Conservation (phyloP, 2,329 filamentous ascomycete species). For the Xylariaceae sp. region DNA sequence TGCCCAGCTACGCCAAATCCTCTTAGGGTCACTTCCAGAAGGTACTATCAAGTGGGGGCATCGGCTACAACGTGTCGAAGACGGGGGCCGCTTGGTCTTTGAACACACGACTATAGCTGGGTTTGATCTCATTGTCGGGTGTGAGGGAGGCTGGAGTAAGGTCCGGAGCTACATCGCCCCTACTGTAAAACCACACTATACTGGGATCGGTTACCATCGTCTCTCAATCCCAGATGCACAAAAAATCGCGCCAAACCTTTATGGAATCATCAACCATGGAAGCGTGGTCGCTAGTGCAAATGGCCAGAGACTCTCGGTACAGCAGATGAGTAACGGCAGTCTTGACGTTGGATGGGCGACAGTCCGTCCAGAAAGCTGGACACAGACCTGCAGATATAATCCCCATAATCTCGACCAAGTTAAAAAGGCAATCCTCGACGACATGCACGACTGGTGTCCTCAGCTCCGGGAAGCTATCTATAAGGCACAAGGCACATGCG, state of each 20-base stretch:
- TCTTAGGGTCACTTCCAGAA: slow-evolving; percentile 48
- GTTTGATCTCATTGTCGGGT: slow-evolving; percentile 44
- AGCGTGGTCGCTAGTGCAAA: slow-evolving; percentile 48
- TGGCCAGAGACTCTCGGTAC: slow-evolving; percentile 44
- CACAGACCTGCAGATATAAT: slow-evolving; percentile 48
- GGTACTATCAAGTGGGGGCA: slow-evolving; percentile 51
- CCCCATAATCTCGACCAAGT: slow-evolving; percentile 42
- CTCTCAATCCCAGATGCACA: slow-evolving; percentile 46
- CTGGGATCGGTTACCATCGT: slow-evolving; percentile 48
- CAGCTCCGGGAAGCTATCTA: slow-evolving; percentile 46
- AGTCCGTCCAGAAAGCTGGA: slow-evolving; percentile 44
- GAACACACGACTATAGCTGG: slow-evolving; percentile 36
- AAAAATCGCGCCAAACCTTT: slow-evolving; percentile 45
- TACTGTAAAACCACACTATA: slow-evolving; percentile 47
- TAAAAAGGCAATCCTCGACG: slow-evolving; percentile 41
- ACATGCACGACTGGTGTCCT: slow-evolving; percentile 45
- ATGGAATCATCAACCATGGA: slow-evolving; percentile 50
- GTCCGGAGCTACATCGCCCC: slow-evolving; percentile 39
- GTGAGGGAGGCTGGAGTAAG: slow-evolving; percentile 44
- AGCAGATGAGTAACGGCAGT: slow-evolving; percentile 54
- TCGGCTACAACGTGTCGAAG: slow-evolving; percentile 45
- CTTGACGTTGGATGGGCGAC: slow-evolving; percentile 44
- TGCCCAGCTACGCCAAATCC: slow-evolving; percentile 45
- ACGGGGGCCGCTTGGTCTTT: slow-evolving; percentile 42
- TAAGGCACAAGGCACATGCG: slow-evolving; percentile 43